Evolutionary conservation across 495 filamentous ascomycete genomes (phyloP), one percentile per base, ranked within the genome.

Genomic region (Schizothecium vesticola): DNA sequence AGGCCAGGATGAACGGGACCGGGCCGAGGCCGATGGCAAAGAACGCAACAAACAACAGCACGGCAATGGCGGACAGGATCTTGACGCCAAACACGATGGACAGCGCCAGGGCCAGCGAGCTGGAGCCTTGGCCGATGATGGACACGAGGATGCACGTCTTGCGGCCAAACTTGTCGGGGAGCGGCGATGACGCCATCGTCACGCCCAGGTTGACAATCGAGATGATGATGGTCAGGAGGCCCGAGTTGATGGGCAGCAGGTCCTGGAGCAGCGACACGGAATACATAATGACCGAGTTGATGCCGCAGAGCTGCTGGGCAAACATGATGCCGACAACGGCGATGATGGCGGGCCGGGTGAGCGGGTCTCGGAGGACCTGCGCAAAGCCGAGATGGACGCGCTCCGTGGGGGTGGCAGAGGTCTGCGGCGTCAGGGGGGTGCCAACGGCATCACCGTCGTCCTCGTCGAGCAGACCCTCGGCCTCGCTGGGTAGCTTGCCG

Each of bases 221-320:
- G 68, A 97, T 92, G 61, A 88, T 79, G 65, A 98, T 93, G 64
- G 93, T 94, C 61, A 98, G 81, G 6, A 92, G 77, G 0, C 89
- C 90, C 0, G 93, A 92, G 31, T 85, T 90, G 25, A 89, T 87
- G 9, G 91, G 90, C 0, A 98, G 80, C 11, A 97, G 86, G 58
- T 83, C 86, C 43, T 88, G 85, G 43, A 99, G 84, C 2, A 98
- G 86, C 4, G 91, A 91, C 3, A 99, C 95, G 9, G 92, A 95
- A 79, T 99, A 98, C 93, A 99, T 97, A 77, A 99, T 89, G 71
- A 98, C 93, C 65, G 91, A 93, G 83, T 99, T 99, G 80, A 99
- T 93, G 28, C 94, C 94, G 31, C 88, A 90, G 24, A 99, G 83
- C 74, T 99, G 95, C 73, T 99, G 95, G 10, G 91, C 89, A 43